These are phyloP conservation scores for Phytopythium mirpurense DNA, from an alignment of 352 stramenopile genomes.

Conservation along the genomic window DNA sequence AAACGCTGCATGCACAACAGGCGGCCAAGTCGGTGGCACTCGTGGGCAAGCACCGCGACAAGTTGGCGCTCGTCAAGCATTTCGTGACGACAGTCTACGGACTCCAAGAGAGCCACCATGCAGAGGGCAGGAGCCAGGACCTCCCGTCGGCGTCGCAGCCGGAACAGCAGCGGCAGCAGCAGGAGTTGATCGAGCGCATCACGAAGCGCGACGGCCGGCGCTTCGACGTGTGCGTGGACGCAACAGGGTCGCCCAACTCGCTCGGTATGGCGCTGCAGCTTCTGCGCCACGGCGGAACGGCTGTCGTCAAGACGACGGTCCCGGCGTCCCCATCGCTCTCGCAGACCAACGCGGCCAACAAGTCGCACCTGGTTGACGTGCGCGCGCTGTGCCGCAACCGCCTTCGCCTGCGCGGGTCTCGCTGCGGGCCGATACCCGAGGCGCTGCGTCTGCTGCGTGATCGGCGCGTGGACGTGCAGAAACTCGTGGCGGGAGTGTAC, in stretches of 20 bases:
- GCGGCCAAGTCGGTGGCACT: slow-evolving; percentile 34
- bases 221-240: slow-evolving; percentile 70
- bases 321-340: not conserved
- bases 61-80: slow-evolving; percentile 45
- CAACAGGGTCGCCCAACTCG: slow-evolving; percentile 42
- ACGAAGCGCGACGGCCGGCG: slow-evolving; percentile 9
- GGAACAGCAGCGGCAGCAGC: slow-evolving; percentile 14
- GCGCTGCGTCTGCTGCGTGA: slow-evolving; percentile 47
- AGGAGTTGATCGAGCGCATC: slow-evolving; percentile 17
- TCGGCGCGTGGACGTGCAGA: slow-evolving; percentile 50
- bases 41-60: slow-evolving; percentile 55
- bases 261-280: slow-evolving; percentile 37
- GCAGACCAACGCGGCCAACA: slow-evolving; percentile 18
- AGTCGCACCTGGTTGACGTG: slow-evolving; percentile 22
- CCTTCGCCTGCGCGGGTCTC: slow-evolving; percentile 50
- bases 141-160: slow-evolving; percentile 3
- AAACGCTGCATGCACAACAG: slow-evolving; percentile 51
- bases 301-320: slow-evolving; percentile 50
- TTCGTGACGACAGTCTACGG: slow-evolving; percentile 30
- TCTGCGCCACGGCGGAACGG: slow-evolving; percentile 23
- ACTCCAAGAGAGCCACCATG: slow-evolving; percentile 9
- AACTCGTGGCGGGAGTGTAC: slow-evolving; percentile 61
- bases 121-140: not conserved
- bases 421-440: slow-evolving; percentile 57
- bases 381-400: slow-evolving; percentile 30